Base-by-base conservation (phyloP, 1,139 yeast genomes). In the Taphrina pruni region DNA sequence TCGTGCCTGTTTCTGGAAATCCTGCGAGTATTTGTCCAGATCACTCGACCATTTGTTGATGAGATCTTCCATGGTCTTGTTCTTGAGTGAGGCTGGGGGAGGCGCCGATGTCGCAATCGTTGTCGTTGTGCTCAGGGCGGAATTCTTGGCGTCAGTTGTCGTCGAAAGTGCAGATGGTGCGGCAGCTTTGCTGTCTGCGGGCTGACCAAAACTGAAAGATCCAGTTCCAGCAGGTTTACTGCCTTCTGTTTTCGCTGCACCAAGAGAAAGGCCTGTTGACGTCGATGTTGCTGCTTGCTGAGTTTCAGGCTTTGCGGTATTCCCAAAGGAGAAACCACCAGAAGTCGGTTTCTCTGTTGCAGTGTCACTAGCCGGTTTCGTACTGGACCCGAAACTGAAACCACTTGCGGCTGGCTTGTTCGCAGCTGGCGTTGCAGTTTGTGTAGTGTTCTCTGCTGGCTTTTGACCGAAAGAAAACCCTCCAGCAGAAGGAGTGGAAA, bases 11-110 rank as follows among this genome's bases (percentile, higher is more conserved):
- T 83, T 79, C 71, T 88, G 88, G 79, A 93, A 94, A 48, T 90
- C 87, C 39, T 83, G 82, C 0, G 94, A 85, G 0, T 96, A 87
- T 32, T 85, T 83, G 3, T 93, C 83, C 71, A 94, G 80, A 74
- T 95, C 96, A 70, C 87, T 86, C 0, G 97, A 89, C 99, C 99
- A 95, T 78, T 89, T 92, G 43, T 92, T 86, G 66, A 95, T 89
- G 73, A 94, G 84, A 77, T 94, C 99, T 75, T 94, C 99, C 77
- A 95, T 82, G 0, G 97, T 91, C 77, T 91, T 91, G 79, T 94
- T 94, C 75, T 90, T 92, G 65, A 95, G 84, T 9, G 96, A 88
- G 2, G 91, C 86, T 38, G 92, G 89, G 66, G 78, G 80, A 64
- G 73, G 80, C 76, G 74, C 78, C 32, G 32, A 26, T 67, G 73